phyloP scores from a whole-genome alignment of 768 basidiomycete genomes.

The Kwoniella shandongensis region DNA sequence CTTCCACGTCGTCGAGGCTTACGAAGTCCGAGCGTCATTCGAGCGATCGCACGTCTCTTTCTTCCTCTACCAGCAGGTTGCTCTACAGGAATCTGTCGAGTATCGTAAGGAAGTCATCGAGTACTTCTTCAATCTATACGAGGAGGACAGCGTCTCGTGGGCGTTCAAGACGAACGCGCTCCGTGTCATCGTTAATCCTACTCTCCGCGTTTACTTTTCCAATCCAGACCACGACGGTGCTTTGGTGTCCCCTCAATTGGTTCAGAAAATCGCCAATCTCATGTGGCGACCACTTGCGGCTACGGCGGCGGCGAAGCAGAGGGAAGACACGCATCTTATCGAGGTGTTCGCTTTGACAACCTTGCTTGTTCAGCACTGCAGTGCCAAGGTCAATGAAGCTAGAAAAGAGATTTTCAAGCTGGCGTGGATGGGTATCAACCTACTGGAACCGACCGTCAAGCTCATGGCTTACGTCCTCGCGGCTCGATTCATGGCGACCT shows the following conservation, averaged over 20 bases:
- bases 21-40: constrained; percentile 73
- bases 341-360: constrained; percentile 88
- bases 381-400: constrained; percentile 72
- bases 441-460: constrained; percentile 87
- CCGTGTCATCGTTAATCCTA: constrained; percentile 83
- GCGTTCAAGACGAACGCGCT: constrained; percentile 66
- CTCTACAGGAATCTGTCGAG: constrained; percentile 65
- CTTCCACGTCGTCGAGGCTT: constrained; percentile 81
- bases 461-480: constrained; percentile 87
- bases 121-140: constrained; percentile 84
- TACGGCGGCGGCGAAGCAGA: constrained; percentile 27
- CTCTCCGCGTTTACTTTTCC: constrained; percentile 72
- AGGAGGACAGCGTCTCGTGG: constrained; percentile 63
- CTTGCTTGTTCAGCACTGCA: constrained; percentile 79
- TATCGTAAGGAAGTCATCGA: constrained; percentile 76
- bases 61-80: constrained; percentile 84
- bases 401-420: constrained; percentile 91
- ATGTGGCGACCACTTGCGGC: constrained; percentile 75
- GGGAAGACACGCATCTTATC: constrained; percentile 82
- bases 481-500: constrained; percentile 86
- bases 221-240: constrained; percentile 60
- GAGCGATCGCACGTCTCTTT: constrained; percentile 75
- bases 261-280: constrained; percentile 59
- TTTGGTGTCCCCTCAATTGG: constrained; percentile 70
- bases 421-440: constrained; percentile 80